These are phyloP conservation scores for Pseudocercospora cruenta DNA, from an alignment of 2,329 filamentous ascomycete species.

Conservation along the genomic window DNA sequence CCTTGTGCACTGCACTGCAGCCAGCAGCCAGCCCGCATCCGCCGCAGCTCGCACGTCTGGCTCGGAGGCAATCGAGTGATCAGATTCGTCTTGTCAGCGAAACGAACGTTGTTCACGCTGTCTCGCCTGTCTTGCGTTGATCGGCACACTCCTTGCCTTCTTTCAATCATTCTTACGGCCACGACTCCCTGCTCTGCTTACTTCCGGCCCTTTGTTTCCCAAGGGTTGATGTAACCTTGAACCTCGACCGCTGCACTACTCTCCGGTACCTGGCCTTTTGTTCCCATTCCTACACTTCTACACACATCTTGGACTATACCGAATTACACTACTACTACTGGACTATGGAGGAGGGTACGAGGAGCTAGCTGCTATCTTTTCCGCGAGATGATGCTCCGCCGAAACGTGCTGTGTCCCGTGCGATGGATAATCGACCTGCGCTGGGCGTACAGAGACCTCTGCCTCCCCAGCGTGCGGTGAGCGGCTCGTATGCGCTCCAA, in stretches of 20 bases:
- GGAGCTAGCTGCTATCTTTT: constrained; percentile 9
- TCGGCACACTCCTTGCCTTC: not conserved
- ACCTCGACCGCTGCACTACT: not conserved
- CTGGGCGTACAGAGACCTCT: constrained; percentile 30
- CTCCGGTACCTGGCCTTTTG: not conserved
- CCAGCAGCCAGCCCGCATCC: no score
- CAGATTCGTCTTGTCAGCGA: not conserved
- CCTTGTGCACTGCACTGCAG: no score
- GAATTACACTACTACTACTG: not conserved
- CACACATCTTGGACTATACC: not conserved
- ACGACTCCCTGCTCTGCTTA: not conserved
- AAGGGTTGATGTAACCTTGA: not conserved
- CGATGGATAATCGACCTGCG: constrained; percentile 34
- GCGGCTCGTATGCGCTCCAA: constrained; percentile 31
- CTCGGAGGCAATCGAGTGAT: not conserved
- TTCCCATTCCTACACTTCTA: not conserved
- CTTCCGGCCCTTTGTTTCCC: constrained; percentile 5
- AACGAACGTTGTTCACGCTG: not conserved
- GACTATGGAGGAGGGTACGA: constrained; percentile 3
- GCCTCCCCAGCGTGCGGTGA: constrained; percentile 34
- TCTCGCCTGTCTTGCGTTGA: not conserved
- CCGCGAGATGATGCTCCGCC: constrained; percentile 31
- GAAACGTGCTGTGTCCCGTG: constrained; percentile 22
- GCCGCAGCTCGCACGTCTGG: not conserved
- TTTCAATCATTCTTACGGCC: not conserved